Conservation (phyloP, 2,329 filamentous ascomycete genomes). For the Cyphellophora attinorum region DNA sequence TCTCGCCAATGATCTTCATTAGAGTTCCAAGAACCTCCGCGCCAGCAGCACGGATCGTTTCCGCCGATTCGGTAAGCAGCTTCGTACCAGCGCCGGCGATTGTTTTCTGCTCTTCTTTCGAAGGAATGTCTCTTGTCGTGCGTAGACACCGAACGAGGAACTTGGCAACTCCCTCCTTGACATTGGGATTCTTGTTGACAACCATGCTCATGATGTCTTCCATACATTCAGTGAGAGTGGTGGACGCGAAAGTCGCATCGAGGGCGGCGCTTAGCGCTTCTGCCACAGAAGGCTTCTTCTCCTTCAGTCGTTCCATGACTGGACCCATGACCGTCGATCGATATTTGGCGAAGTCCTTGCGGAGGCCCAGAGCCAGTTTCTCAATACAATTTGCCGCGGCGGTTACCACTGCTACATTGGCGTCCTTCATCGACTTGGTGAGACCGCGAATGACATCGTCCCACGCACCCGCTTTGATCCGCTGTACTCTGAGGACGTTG, state of each 20-base stretch:
- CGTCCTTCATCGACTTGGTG: slow-evolving; percentile 97
- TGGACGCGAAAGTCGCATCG: slow-evolving; percentile 59
- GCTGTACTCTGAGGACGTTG: slow-evolving; percentile 67
- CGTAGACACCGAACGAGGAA: slow-evolving; percentile 85
- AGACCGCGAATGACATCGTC: slow-evolving; percentile 73
- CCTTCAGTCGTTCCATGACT: slow-evolving; percentile 91
- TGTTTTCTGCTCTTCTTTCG: slow-evolving; percentile 69
- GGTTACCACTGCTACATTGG: slow-evolving; percentile 89
- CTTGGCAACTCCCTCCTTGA: slow-evolving; percentile 90
- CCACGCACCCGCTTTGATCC: slow-evolving; percentile 85
- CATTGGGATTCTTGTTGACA: slow-evolving; percentile 91
- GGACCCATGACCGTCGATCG: slow-evolving; percentile 71
- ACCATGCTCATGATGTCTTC: slow-evolving; percentile 81
- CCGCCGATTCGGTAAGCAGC: slow-evolving; percentile 78
- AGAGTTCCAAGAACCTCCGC: slow-evolving; percentile 86
- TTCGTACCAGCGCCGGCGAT: slow-evolving; percentile 89
- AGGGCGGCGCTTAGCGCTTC: slow-evolving; percentile 81
- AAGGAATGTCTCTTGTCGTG: slow-evolving; percentile 72
- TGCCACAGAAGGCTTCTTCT: slow-evolving; percentile 84
- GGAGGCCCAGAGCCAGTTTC: slow-evolving; percentile 73
- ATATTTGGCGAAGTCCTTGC: slow-evolving; percentile 70
- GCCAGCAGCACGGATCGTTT: slow-evolving; percentile 75
- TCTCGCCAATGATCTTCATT: slow-evolving; percentile 98
- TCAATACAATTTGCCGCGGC: slow-evolving; percentile 91
- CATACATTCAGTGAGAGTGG: slow-evolving; percentile 72